Base-by-base conservation (phyloP, 805 yeast species). In the Sungouiozyma ichnusensis region DNA sequence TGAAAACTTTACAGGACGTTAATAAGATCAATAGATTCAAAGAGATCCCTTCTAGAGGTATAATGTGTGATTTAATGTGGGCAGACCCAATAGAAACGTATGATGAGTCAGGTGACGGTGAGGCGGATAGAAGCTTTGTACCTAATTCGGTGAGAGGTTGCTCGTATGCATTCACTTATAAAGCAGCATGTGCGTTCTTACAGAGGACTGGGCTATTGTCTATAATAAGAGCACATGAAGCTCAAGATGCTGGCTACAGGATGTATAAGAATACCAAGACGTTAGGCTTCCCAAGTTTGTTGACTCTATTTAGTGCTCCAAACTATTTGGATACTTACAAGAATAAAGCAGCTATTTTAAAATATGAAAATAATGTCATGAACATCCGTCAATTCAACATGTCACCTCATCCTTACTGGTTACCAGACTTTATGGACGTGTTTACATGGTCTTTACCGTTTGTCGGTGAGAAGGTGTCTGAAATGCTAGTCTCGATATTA, bases 381-480 rank as follows among this genome's bases (percentile, higher is more conserved):
- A 92, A 90, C 63, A 90, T 90, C 44, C 76, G 97, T 44, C 97
- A 90, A 64, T 90, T 92, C 69, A 87, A 88, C 63, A 66, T 81
- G 54, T 79, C 87, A 20, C 94, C 95, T 4, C 97, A 90, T 64
- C 98, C 98, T 1, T 90, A 92, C 65, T 87, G 94, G 86, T 70
- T 92, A 51, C 97, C 97, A 6, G 87, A 87, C 61, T 85, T 88
- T 54, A 86, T 88, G 94, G 97, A 92, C 62, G 95, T 90, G 5
- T 90, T 90, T 63, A 82, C 95, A 9, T 92, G 97, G 97, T 85
- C 96, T 2, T 68, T 90, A 44, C 98, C 97, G 6, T 90, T 92
- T 67, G 97, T 92, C 18, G 97, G 97, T 16, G 96, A 90, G 60
- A 85, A 92, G 57, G 84, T 88, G 42, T 85, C 95, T 13, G 97